A percentile compares a stretch with the other conserved stretches of the same genome.
Conservation (phyloP, 768 basidiomycete species). For the Suillus spraguei region DNA sequence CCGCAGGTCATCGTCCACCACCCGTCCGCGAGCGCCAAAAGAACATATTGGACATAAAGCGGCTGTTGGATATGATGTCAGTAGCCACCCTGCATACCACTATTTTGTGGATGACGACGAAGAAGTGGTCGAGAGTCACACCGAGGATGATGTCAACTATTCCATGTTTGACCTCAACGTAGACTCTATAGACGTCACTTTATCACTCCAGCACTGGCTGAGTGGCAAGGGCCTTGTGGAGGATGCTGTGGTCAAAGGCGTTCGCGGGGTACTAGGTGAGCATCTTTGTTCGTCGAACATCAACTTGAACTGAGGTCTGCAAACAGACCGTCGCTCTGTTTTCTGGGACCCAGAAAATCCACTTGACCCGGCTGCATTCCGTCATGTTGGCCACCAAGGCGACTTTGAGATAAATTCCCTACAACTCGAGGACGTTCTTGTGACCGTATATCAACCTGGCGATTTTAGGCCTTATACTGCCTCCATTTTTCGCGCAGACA, state of each 20-base stretch:
- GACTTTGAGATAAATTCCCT: constrained; percentile 93
- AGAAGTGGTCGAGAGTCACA: constrained; percentile 27
- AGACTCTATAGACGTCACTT: constrained; percentile 93
- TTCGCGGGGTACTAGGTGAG: constrained; percentile 89
- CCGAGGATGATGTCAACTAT: constrained; percentile 68
- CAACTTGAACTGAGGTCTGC: neutral
- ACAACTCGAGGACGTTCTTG: constrained; percentile 88
- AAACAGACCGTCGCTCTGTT: constrained; percentile 82
- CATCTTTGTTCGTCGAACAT: constrained; percentile 5
- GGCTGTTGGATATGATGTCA: constrained; percentile 75
- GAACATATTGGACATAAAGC: constrained; percentile 48
- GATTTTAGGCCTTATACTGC: constrained; percentile 90
- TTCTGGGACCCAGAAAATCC: constrained; percentile 84
- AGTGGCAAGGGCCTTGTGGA: constrained; percentile 94
- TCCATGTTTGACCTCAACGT: constrained; percentile 93
- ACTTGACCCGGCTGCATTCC: constrained; percentile 77
- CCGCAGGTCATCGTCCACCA: constrained; percentile 55
- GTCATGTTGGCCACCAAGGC: constrained; percentile 71
- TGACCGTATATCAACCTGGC: constrained; percentile 94
- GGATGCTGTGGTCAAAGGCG: constrained; percentile 91
- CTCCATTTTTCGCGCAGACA: constrained; percentile 92
- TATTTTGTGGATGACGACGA: constrained; percentile 64
- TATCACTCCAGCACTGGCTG: constrained; percentile 90
- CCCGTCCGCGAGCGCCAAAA: constrained; percentile 20
- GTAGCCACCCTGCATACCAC: constrained; percentile 74